Evolutionary conservation across 2,329 filamentous ascomycete genomes (phyloP).

Genomic region (Nigrospora oryzae): DNA sequence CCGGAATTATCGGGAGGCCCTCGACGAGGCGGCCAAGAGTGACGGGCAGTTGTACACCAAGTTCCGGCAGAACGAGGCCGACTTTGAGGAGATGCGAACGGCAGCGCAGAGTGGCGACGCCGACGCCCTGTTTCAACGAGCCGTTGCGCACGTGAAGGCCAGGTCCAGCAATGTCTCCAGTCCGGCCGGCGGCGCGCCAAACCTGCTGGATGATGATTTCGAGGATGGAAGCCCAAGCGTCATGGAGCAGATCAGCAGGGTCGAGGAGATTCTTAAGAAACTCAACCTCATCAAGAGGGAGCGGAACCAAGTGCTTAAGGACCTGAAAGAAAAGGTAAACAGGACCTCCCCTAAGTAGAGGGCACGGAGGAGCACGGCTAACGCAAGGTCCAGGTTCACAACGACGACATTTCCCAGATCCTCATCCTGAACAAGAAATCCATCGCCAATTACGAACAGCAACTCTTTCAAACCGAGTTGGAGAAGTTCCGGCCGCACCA

Average conservation of each 20-base stretch:
- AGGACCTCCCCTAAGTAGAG: not conserved
- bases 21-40: conserved; percentile 82
- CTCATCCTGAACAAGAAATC: conserved; percentile 97
- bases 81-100: conserved; percentile 91
- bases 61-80: conserved; percentile 73
- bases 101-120: conserved; percentile 82
- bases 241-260: conserved; percentile 76
- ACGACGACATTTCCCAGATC: conserved; percentile 95
- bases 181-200: conserved; percentile 58
- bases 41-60: conserved; percentile 79
- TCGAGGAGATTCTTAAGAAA: conserved; percentile 87
- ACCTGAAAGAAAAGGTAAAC: conserved; percentile 90
- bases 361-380: no score
- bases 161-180: conserved; percentile 54
- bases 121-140: conserved; percentile 81
- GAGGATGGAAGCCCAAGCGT: conserved; percentile 74
- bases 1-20: conserved; percentile 75
- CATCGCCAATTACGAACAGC: conserved; percentile 82
- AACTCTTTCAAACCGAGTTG: conserved; percentile 91
- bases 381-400: conserved; percentile 61
- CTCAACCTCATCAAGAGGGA: conserved; percentile 89
- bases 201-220: conserved; percentile 86
- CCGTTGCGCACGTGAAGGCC: conserved; percentile 69
- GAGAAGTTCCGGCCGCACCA: conserved; percentile 95
- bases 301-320: conserved; percentile 83